Evolutionary conservation across 2,329 filamentous ascomycete species (phyloP), one percentile per base, ranked within the genome.

Genomic region (Amauroascus verrucosus): DNA sequence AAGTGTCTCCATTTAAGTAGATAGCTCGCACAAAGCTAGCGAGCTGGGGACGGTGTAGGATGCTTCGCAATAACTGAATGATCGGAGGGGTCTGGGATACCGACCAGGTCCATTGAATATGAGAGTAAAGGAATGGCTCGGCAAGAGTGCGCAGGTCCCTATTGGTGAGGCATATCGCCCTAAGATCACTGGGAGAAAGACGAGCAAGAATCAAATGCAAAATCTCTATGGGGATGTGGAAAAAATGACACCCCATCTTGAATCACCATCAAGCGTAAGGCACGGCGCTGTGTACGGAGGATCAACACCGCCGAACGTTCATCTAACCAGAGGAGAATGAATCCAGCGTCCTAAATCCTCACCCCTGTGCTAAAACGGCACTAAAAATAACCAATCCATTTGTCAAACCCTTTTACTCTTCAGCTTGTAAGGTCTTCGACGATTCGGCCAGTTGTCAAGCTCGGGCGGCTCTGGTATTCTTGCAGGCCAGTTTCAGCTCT

Each of bases 51-150:
- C 47, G 59, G 53, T 11, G 46, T 22, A 60, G 1, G 8, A 61
- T 48, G 1, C 47, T 62, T 41, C 41, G 56, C 48, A 62, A 47
- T 26, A 62, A 43, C 16, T 41, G 51, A 38, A 53, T 16, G 24
- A 62, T 59, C 43, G 58, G 57, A 47, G 58, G 58, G 16, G 22
- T 14, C 8, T 41, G 24, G 45, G 38, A 6, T 6, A 51, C 40
- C 30, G 14, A 24, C 57, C 56, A 62, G 9, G 30, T 57, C 40
- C 45, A 60, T n/a, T 57, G 33, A 48, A 63, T 54, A 9, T 54
- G 50, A 13, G 58, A 46, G 54, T 63, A 61, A 38, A 63, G 56
- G 1, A 57, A 45, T 33, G 54, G 58, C 54, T 60, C 61, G 18
- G 57, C 50, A 14, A 58, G 18, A 24, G 50, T 4, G 30, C 48